Conservation (phyloP, 1,139 yeast genomes). For the Pneumocystis carinii region DNA sequence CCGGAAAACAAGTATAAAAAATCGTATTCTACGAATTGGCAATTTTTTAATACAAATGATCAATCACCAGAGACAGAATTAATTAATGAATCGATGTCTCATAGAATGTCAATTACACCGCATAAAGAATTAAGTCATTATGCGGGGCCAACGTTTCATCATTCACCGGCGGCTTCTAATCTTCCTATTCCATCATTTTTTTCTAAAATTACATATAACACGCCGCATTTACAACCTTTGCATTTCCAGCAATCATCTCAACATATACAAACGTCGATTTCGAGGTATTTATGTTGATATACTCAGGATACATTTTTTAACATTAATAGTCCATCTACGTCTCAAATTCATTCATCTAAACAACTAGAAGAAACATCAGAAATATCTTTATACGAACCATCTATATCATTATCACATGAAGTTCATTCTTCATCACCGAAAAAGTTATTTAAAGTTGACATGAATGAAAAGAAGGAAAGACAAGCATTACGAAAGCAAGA, state of each 20-base stretch:
- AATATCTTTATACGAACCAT: not conserved
- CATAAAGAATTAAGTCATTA: constrained; percentile 5
- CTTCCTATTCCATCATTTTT: constrained; percentile 29
- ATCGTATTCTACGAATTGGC: not conserved
- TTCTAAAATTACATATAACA: constrained; percentile 11
- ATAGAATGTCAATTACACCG: not conserved
- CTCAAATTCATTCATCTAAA: not conserved
- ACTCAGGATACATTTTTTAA: not conserved
- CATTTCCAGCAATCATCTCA: not conserved
- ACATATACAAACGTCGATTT: not conserved
- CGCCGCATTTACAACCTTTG: not conserved
- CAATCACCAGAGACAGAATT: not conserved
- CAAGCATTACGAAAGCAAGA: not conserved
- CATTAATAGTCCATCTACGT: not conserved
- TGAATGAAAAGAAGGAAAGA: not conserved
- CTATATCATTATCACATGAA: not conserved
- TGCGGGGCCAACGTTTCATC: constrained; percentile 31
- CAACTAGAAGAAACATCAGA: not conserved
- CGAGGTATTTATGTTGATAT: not conserved
- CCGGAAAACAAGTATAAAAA: not conserved
- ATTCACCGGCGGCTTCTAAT: constrained; percentile 32
- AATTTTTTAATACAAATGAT: not conserved
- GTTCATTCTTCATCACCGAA: not conserved
- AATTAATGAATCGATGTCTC: not conserved
- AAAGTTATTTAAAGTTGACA: not conserved